phyloP scores from a whole-genome alignment of 1,284 basidiomycete species.

The Pyrrhoderma lamaoense region DNA sequence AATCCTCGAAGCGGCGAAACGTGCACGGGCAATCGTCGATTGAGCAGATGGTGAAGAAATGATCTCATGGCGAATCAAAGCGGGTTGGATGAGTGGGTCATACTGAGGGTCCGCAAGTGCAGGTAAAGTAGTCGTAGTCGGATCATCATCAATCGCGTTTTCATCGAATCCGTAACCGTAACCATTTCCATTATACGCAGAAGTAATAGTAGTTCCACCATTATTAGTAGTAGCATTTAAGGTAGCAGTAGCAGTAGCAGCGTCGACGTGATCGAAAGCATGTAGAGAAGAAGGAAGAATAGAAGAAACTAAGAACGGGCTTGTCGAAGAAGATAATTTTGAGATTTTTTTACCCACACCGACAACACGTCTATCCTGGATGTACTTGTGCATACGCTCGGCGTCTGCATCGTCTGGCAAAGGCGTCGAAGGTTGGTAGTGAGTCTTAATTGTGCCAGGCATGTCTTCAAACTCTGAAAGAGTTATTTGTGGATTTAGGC shows the following conservation, averaged over 20 bases:
- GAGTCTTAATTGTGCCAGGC: conserved; percentile 9
- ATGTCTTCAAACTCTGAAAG: conserved; percentile 1
- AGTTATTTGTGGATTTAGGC: background rate
- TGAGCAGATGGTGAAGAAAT: conserved; percentile 50
- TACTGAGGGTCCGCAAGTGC: conserved; percentile 45
- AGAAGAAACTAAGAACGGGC: conserved; percentile 6
- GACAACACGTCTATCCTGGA: conserved; percentile 63
- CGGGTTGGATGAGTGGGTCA: conserved; percentile 89
- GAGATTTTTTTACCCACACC: conserved; percentile 42
- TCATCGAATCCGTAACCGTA: no score
- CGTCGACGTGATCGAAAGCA: background rate
- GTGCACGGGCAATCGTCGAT: conserved; percentile 71
- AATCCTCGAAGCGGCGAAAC: conserved; percentile 71
- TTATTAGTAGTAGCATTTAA: background rate
- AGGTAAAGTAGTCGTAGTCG: no score
- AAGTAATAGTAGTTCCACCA: no score
- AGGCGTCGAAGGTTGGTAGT: conserved; percentile 5
- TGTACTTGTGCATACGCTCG: conserved; percentile 56
- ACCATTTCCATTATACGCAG: no score
- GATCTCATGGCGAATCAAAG: conserved; percentile 81
- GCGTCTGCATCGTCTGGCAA: conserved; percentile 44
- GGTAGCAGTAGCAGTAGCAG: background rate
- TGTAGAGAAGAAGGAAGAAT: conserved; percentile 6
- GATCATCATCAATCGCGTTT: no score
- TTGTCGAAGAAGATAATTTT: conserved; percentile 13